Percentiles rank a stretch among this genome's conserved stretches.
These are phyloP conservation scores for Termitomyces sp. DNA, from an alignment of 768 basidiomycete species.

Conservation along the genomic window DNA sequence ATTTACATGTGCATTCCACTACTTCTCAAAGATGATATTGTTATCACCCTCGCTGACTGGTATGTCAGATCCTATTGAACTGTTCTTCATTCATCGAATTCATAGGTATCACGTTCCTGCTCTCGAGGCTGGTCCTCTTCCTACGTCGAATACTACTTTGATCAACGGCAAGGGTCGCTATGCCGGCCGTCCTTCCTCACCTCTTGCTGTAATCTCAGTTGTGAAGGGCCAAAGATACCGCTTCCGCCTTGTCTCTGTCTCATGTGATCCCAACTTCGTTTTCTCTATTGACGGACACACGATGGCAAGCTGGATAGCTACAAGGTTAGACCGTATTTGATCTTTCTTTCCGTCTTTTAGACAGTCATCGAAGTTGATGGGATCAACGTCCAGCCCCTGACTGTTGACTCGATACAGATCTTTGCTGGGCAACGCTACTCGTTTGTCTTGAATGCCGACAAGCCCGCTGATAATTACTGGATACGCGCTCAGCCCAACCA, in stretches of 20 bases:
- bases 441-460: conserved; percentile 32
- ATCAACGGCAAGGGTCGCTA: conserved; percentile 53
- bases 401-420: conserved; percentile 38
- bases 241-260: conserved; percentile 47
- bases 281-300: conserved; percentile 44
- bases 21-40: conserved; percentile 28
- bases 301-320: neutral
- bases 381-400: conserved; percentile 24
- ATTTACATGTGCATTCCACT: neutral
- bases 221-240: conserved; percentile 40
- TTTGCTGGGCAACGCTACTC: conserved; percentile 35
- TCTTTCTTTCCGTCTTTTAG: conserved; percentile 3
- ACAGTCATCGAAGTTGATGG: conserved; percentile 41
- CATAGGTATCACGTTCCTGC: conserved; percentile 40
- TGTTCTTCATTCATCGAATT: neutral
- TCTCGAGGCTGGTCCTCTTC: conserved; percentile 14
- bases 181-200: conserved; percentile 31
- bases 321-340: neutral
- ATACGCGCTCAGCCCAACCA: conserved; percentile 26
- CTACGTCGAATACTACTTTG: conserved; percentile 35
- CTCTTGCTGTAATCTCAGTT: conserved; percentile 44
- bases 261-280: conserved; percentile 41
- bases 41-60: conserved; percentile 51
- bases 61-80: conserved; percentile 9
- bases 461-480: conserved; percentile 39